Percentiles rank a stretch among this genome's conserved stretches.
Conservation (phyloP, 345 rosid species). For the Aquilaria sinensis region DNA sequence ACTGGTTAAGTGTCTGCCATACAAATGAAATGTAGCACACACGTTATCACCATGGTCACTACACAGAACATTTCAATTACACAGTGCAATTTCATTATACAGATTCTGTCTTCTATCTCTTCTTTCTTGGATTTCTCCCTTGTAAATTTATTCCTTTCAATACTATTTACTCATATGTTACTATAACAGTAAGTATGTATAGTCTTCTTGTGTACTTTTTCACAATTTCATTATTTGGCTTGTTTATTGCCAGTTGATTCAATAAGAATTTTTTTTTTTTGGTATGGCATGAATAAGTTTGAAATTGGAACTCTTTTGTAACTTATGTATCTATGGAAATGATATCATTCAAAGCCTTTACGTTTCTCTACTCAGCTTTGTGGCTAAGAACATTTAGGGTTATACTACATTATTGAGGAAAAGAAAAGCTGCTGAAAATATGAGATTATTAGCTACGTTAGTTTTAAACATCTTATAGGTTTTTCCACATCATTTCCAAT, state of each 20-base stretch:
- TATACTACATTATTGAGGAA: background rate
- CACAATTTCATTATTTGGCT: too few species aligned
- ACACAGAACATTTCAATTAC: constrained; percentile 51
- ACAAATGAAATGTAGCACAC: constrained; percentile 12
- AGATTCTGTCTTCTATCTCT: constrained; percentile 29
- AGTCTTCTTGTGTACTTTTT: constrained; percentile 4
- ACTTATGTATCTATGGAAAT: too few species aligned
- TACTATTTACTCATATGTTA: background rate
- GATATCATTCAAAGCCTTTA: too few species aligned
- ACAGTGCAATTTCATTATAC: constrained; percentile 52
- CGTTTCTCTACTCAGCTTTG: too few species aligned
- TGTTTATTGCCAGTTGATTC: too few species aligned
- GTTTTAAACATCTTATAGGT: constrained; percentile 16
- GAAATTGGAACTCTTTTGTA: too few species aligned
- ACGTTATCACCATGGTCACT: constrained; percentile 28
- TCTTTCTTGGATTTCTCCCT: constrained; percentile 16
- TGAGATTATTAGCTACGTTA: background rate
- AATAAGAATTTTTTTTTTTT: too few species aligned
- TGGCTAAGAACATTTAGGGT: background rate
- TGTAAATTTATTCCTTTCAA: background rate
- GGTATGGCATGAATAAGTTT: too few species aligned
- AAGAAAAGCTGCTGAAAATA: background rate
- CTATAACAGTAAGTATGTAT: constrained; percentile 2
- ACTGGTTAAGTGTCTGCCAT: constrained; percentile 63
- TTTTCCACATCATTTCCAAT: too few species aligned